A percentile compares a stretch with the other conserved stretches of the same genome.
These are phyloP conservation scores for Cucurbita argyrosperma DNA, from an alignment of 306 rosid species.

Conservation along the genomic window DNA sequence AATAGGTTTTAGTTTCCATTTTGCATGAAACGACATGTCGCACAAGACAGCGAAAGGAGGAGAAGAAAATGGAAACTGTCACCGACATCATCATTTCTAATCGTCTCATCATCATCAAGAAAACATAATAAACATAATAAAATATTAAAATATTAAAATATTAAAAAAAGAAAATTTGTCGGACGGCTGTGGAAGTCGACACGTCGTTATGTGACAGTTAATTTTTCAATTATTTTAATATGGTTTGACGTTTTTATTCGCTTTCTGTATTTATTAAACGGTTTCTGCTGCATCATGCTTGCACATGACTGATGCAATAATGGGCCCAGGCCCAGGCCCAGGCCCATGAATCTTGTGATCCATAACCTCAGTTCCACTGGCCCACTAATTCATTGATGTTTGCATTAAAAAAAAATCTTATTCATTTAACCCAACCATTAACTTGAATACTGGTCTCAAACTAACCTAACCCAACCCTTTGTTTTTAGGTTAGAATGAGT, in stretches of 20 bases:
- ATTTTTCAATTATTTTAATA: not conserved
- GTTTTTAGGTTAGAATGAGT: no score
- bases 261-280: not conserved
- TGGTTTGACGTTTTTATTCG: not conserved
- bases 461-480: no score
- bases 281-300: slow-evolving; percentile 29
- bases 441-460: no score
- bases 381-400: not conserved
- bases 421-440: no score
- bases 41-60: not conserved
- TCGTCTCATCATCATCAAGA: slow-evolving; percentile 1
- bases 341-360: not conserved
- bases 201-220: slow-evolving; percentile 5
- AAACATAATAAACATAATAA: no score
- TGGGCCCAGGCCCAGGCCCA: not conserved
- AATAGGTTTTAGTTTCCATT: no score
- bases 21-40: no score
- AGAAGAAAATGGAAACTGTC: not conserved
- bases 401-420: no score
- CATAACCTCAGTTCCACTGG: not conserved
- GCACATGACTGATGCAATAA: slow-evolving; percentile 30
- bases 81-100: slow-evolving; percentile 14
- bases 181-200: slow-evolving; percentile 7
- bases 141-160: no score
- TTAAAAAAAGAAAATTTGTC: not conserved